These are phyloP conservation scores for Yamadazyma jaroonii DNA, from an alignment of 1,139 yeast species.

Conservation along the genomic window DNA sequence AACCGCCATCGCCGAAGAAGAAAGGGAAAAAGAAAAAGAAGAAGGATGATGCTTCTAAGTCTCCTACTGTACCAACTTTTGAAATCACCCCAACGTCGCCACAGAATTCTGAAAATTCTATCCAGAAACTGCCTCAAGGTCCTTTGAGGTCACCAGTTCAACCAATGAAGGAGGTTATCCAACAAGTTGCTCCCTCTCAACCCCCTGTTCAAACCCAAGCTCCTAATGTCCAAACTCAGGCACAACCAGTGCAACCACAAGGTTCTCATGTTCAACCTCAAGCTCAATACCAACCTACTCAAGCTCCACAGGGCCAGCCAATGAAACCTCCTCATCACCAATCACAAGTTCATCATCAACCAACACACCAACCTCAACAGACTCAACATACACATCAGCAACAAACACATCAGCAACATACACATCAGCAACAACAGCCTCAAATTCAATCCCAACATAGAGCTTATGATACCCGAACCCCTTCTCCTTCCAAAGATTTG, in stretches of 20 bases:
- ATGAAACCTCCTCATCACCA: neutral
- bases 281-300: slow-evolving; percentile 5
- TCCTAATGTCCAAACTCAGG: slow-evolving; percentile 2
- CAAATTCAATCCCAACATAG: slow-evolving; percentile 7
- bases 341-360: neutral
- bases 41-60: slow-evolving; percentile 8
- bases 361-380: slow-evolving; percentile 5
- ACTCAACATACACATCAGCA: slow-evolving; percentile 6
- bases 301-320: no score
- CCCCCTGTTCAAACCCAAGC: neutral
- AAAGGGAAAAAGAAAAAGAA: slow-evolving; percentile 15
- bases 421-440: slow-evolving; percentile 4
- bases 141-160: slow-evolving; percentile 2
- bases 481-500: slow-evolving; percentile 10
- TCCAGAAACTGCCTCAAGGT: slow-evolving; percentile 1
- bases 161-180: slow-evolving; percentile 7
- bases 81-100: slow-evolving; percentile 14
- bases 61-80: slow-evolving; percentile 14
- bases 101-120: slow-evolving; percentile 1
- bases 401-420: neutral
- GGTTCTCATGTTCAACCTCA: slow-evolving; percentile 3
- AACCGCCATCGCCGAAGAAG: slow-evolving; percentile 13
- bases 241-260: slow-evolving; percentile 4
- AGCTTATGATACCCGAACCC: slow-evolving; percentile 9
- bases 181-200: neutral